These are phyloP conservation scores for Thraustotheca clavata DNA, from an alignment of 352 stramenopile species.

Conservation along the genomic window DNA sequence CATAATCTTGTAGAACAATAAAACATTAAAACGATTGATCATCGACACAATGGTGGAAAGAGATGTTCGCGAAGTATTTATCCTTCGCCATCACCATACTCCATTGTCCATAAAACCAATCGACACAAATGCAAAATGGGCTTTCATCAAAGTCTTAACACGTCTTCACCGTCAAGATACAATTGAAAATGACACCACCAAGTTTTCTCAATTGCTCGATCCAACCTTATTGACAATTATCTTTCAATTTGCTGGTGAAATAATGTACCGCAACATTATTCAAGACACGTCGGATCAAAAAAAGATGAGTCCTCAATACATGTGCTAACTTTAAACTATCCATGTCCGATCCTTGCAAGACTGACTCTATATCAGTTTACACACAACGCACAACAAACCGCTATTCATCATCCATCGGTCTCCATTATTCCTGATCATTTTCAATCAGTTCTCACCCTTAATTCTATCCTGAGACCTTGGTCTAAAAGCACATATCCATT, in stretches of 20 bases:
- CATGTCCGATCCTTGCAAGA: no score
- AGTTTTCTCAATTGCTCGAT: neutral
- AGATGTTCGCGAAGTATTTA: neutral
- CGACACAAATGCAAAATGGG: neutral
- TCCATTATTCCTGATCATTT: no score
- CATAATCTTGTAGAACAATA: neutral
- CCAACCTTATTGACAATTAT: neutral
- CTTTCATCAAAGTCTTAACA: neutral
- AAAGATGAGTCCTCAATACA: no score
- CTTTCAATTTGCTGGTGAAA: neutral
- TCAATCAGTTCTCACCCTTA: no score
- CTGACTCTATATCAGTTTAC: no score
- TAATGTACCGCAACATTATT: no score
- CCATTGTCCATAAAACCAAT: neutral
- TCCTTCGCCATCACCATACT: neutral
- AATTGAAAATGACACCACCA: neutral
- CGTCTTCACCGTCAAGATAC: neutral
- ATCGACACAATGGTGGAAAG: neutral
- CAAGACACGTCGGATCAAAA: no score
- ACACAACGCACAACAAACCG: no score
- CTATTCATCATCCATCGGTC: no score
- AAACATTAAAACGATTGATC: neutral
- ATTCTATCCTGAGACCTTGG: no score
- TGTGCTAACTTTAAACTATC: no score
- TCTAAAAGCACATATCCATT: no score